Base-by-base conservation (phyloP, 345 rosid genomes). In the Odontarrhena argentea region DNA sequence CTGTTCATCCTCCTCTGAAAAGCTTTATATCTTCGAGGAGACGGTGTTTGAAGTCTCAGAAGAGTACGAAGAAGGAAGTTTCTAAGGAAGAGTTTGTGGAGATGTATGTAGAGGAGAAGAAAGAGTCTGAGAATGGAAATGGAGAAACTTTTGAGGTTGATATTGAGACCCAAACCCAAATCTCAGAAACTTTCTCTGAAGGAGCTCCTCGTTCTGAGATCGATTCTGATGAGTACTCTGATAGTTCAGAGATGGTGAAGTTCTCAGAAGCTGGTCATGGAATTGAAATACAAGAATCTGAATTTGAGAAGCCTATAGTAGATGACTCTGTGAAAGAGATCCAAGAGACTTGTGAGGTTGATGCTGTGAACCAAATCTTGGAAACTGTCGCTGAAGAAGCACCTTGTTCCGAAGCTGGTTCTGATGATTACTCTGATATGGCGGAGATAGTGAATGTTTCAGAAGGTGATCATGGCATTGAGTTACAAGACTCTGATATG, bases 1-100 rank as follows among this genome's bases (percentile, higher is more conserved):
- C 77, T 0, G 30, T 1, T 28, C 90, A 71, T 76, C 89, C 88
- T 54, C 97, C 97, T 26, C 67, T 91, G 65, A 91, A 82, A 78
- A 68, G 81, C 74, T 91, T 91, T 80, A 67, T 91, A 65, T 83
- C 85, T 9, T 76, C 86, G 6, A 83, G 81, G 76, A 84, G 97
- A 50, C 78, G 75, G 22, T 72, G 79, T 18, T 36, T 91, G 80
- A 88, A 85, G 82, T 55, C 78, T 6, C 91, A 86, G 67, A 91
- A 74, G 75, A 76, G 76, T 66, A 54, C 64, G 49, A 85, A 79
- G 48, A 60, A 43, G 65, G 88, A 51, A 79, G 76, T 48, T 68
- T 53, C 72, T 14, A 64, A 59, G 71, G 65, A 51, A 11, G 74
- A 81, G 65, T 75, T 74, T 26, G 61, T 88, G 46, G 83, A 81